A percentile compares a stretch with the other conserved stretches of the same genome.
Conservation (phyloP, 139 green algal species). For the Chlorella vulgaris region DNA sequence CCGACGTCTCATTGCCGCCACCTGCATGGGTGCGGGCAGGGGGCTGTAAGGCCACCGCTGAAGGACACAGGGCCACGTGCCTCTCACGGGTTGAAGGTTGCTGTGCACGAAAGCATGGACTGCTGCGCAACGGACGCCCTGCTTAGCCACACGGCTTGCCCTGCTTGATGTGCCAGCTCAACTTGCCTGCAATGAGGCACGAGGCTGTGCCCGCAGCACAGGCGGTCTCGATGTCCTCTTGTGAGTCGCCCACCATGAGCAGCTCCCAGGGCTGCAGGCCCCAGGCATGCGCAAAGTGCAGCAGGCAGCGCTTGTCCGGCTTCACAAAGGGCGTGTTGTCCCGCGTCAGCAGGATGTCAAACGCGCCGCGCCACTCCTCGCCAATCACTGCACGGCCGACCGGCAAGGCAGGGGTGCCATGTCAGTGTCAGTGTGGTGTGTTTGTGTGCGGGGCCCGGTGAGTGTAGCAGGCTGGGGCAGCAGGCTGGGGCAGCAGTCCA, state of each 20-base stretch:
- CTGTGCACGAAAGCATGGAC: no score
- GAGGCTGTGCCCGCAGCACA: conserved; percentile 75
- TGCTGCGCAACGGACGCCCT: no score
- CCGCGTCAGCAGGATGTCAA: conserved; percentile 66
- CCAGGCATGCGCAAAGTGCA: conserved; percentile 65
- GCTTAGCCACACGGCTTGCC: not conserved
- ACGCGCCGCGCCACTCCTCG: conserved; percentile 57
- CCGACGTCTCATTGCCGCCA: conserved; percentile 61
- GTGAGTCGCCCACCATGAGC: conserved; percentile 79
- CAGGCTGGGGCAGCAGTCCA: no score
- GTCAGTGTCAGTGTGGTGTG: no score
- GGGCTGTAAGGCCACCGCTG: not conserved
- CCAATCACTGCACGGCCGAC: conserved; percentile 52
- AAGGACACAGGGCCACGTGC: not conserved
- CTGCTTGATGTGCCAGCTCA: not conserved
- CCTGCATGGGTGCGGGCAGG: conserved; percentile 16
- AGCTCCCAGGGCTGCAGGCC: conserved; percentile 50
- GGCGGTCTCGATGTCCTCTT: conserved; percentile 54
- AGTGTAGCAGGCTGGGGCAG: not conserved
- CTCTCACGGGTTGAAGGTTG: no score
- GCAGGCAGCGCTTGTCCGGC: conserved; percentile 69
- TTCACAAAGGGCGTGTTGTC: conserved; percentile 71
- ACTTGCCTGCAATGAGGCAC: conserved; percentile 62
- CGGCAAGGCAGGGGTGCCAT: no score
- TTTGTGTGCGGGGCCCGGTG: no score